phyloP scores from a whole-genome alignment of 2,329 filamentous ascomycete genomes.

The Aureobasidium sp. region DNA sequence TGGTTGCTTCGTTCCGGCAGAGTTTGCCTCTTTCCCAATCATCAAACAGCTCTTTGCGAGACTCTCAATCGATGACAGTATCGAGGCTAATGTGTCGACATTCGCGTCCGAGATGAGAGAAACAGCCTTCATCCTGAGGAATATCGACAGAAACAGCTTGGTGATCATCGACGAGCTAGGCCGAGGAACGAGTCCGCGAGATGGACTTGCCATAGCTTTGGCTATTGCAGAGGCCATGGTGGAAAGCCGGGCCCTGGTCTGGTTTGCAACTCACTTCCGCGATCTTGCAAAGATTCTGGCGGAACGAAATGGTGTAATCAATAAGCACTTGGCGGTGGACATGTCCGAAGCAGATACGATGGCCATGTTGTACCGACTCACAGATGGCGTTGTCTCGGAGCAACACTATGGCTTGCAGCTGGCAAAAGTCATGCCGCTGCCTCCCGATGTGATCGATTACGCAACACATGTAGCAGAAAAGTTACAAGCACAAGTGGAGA shows the following conservation, averaged over 20 bases:
- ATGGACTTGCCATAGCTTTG: constrained; percentile 83
- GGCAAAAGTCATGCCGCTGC: constrained; percentile 68
- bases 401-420: constrained; percentile 79
- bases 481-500: constrained; percentile 46
- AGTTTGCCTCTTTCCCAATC: constrained; percentile 75
- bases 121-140: constrained; percentile 84
- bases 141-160: constrained; percentile 58
- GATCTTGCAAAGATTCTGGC: constrained; percentile 71
- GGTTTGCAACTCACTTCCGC: constrained; percentile 90
- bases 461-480: constrained; percentile 61
- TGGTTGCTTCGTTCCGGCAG: constrained; percentile 81
- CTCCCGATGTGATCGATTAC: constrained; percentile 56
- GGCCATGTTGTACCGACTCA: constrained; percentile 82
- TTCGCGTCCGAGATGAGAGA: constrained; percentile 95
- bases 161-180: constrained; percentile 78
- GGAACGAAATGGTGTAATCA: constrained; percentile 71
- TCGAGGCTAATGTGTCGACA: constrained; percentile 85
- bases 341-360: constrained; percentile 53
- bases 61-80: constrained; percentile 77
- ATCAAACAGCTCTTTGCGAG: constrained; percentile 80
- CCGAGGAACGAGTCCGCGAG: constrained; percentile 78
- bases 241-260: constrained; percentile 68
- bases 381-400: constrained; percentile 62
- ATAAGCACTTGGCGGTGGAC: constrained; percentile 71
- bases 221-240: constrained; percentile 85